A percentile compares a stretch with the other conserved stretches of the same genome.
phyloP scores from a whole-genome alignment of 164 flowering plant species.

The Nymphaea thermarum region DNA sequence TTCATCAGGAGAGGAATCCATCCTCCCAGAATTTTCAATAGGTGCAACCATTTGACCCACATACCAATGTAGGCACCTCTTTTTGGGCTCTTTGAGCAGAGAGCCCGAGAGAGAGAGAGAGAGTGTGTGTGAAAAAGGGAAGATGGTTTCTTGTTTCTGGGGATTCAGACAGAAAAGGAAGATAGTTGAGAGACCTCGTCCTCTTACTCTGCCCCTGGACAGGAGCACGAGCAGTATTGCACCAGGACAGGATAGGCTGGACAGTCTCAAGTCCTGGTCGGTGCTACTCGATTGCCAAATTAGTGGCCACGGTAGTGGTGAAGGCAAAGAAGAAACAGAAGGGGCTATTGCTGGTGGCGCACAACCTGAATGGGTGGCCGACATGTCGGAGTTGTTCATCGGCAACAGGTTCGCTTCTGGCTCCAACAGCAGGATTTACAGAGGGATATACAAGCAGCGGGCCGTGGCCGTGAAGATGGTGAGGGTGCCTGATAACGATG shows the following conservation, averaged over 20 bases:
- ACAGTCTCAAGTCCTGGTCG: neutral
- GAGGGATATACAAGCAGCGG: conserved; percentile 93
- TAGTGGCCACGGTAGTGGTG: neutral
- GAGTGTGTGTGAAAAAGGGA: neutral
- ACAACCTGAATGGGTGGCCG: conserved; percentile 71
- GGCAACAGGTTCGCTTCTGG: conserved; percentile 98
- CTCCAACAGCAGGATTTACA: conserved; percentile 79
- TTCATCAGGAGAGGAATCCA: neutral
- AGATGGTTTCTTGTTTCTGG: neutral
- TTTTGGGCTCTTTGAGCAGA: neutral
- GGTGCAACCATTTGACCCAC: neutral
- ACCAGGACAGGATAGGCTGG: neutral
- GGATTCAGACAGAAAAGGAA: neutral
- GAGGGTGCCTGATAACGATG: conserved; percentile 61
- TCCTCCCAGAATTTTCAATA: neutral
- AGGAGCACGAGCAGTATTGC: neutral
- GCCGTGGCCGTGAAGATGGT: conserved; percentile 98
- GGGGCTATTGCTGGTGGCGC: neutral
- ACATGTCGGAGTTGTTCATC: conserved; percentile 84
- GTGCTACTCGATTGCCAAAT: neutral
- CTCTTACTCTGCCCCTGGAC: neutral
- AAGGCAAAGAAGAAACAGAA: neutral
- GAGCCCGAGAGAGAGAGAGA: neutral
- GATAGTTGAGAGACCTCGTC: neutral
- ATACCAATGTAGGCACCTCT: neutral